A percentile compares a stretch with the other conserved stretches of the same genome.
phyloP scores from a whole-genome alignment of 495 filamentous ascomycete genomes.

The Lasiosphaeria ovina region DNA sequence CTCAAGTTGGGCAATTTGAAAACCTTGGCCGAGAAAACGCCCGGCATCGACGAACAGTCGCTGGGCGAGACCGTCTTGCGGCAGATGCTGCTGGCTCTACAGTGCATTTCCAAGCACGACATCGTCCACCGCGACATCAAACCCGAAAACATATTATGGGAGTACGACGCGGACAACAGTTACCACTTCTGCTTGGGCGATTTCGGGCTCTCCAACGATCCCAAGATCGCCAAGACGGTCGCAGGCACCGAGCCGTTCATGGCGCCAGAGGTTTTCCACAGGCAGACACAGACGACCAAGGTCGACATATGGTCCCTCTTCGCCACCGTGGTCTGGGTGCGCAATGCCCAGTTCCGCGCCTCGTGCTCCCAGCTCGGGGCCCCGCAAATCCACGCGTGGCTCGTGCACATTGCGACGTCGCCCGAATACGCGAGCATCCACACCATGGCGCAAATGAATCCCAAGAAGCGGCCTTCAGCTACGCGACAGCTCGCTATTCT shows the following conservation, averaged over 20 bases:
- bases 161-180: slow-evolving; percentile 9
- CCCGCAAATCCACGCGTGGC: slow-evolving; percentile 21
- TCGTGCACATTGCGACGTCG: slow-evolving; percentile 13
- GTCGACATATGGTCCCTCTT: slow-evolving; percentile 46
- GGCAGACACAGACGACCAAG: slow-evolving; percentile 32
- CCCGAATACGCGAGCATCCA: slow-evolving; percentile 18
- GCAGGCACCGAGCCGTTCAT: slow-evolving; percentile 32
- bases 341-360: slow-evolving; percentile 25
- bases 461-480: slow-evolving; percentile 24
- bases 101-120: slow-evolving; percentile 42
- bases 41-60: neutral
- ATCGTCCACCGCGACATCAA: slow-evolving; percentile 80
- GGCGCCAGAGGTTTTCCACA: slow-evolving; percentile 33
- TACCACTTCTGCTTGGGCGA: slow-evolving; percentile 36
- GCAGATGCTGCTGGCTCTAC: slow-evolving; percentile 36
- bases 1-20: slow-evolving; percentile 31
- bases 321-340: slow-evolving; percentile 39
- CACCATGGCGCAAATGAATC: slow-evolving; percentile 25
- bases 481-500: slow-evolving; percentile 21
- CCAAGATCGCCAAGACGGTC: slow-evolving; percentile 17
- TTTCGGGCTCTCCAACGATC: slow-evolving; percentile 35
- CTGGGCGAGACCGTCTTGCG: slow-evolving; percentile 25
- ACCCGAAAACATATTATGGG: slow-evolving; percentile 69
- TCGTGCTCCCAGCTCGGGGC: slow-evolving; percentile 14
- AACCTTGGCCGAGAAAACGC: slow-evolving; percentile 10